Base-by-base conservation (phyloP, 441 rosid species). In the Adansonia gregorii region DNA sequence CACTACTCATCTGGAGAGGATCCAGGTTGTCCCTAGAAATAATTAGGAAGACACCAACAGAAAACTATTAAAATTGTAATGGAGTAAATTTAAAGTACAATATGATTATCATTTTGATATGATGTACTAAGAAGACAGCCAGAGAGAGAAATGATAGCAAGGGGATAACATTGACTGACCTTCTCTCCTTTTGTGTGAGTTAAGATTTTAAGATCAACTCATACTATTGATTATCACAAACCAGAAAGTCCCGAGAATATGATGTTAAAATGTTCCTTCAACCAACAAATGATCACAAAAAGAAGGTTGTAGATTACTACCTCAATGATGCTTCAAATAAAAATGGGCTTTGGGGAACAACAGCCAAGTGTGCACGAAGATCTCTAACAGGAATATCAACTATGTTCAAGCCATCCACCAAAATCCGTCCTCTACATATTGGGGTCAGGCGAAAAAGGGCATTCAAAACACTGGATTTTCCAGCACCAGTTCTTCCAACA, bases 401-500 rank as follows among this genome's bases (percentile, higher is more conserved):
- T 84, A 96, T 91, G 84, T 91, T 84, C 52, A 90, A 66, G 61
- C 93, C 91, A 87, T 94, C 99, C 43, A 96, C 98, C 79, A 87
- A 73, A 84, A 96, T 88, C 78, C 78, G 76, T 73, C 98, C 99
- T 41, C 83, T 73, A 58, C 88, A 86, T 78, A 94, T 80, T 51
- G 93, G 91, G 70, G 86, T 82, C 19, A 96, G 98, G 82, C 93
- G 90, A 84, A 96, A 92, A 77, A 96, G 96, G 39, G 95, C 96
- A 87, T 93, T 96, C 90, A 96, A 85, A 80, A 96, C 64, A 48
- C 97, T 94, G 35, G 99, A 94, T 82, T 96, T 96, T 74, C 99
- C 99, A 6, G 98, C 98, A 79, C 99, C 98, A 8, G 99, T 96
- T 90, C 99, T 91, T 81, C 98, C 98, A 51, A 96, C 88, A 64